phyloP scores from a whole-genome alignment of 2,329 filamentous ascomycete genomes.

The Neonectria faginata region DNA sequence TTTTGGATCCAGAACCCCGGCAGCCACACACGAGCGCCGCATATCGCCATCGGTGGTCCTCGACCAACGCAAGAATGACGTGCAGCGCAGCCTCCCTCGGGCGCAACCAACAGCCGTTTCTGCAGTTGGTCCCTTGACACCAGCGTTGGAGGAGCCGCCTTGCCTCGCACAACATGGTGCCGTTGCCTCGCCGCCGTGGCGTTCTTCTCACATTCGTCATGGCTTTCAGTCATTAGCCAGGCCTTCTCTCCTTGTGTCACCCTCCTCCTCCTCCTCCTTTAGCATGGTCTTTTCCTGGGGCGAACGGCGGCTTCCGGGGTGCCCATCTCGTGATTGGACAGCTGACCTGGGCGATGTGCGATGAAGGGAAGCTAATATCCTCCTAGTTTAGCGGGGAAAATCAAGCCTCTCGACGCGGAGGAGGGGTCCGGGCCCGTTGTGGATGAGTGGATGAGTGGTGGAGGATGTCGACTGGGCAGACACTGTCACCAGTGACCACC shows the following conservation, averaged over 20 bases:
- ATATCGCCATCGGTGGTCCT: slow-evolving; percentile 17
- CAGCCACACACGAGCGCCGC: slow-evolving; percentile 7
- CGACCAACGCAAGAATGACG: slow-evolving; percentile 28
- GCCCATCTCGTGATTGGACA: slow-evolving; percentile 17
- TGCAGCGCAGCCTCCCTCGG: slow-evolving; percentile 20
- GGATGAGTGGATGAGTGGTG: slow-evolving; percentile 6
- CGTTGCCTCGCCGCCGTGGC: slow-evolving; percentile 17
- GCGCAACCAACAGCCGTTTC: slow-evolving; percentile 15
- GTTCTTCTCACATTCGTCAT: slow-evolving; percentile 7
- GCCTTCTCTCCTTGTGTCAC: neutral
- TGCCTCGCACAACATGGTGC: neutral
- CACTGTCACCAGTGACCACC: too few species aligned
- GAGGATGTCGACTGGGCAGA: neutral
- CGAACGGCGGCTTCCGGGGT: slow-evolving; percentile 16
- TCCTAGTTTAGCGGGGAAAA: slow-evolving; percentile 2
- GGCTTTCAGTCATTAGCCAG: slow-evolving; percentile 5
- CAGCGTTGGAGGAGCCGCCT: slow-evolving; percentile 1
- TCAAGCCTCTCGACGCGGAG: slow-evolving; percentile 13
- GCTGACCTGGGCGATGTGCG: slow-evolving; percentile 1
- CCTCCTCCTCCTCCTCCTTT: neutral
- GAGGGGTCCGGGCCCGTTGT: slow-evolving; percentile 20
- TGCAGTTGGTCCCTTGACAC: slow-evolving; percentile 5
- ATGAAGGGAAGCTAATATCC: slow-evolving; percentile 4
- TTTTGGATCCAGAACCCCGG: slow-evolving; percentile 5
- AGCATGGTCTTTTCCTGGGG: slow-evolving; percentile 5